Percentiles rank a stretch among this genome's conserved stretches.
Evolutionary conservation across 2,329 filamentous ascomycete species (phyloP).

Genomic region (Ophiostoma perfectum): DNA sequence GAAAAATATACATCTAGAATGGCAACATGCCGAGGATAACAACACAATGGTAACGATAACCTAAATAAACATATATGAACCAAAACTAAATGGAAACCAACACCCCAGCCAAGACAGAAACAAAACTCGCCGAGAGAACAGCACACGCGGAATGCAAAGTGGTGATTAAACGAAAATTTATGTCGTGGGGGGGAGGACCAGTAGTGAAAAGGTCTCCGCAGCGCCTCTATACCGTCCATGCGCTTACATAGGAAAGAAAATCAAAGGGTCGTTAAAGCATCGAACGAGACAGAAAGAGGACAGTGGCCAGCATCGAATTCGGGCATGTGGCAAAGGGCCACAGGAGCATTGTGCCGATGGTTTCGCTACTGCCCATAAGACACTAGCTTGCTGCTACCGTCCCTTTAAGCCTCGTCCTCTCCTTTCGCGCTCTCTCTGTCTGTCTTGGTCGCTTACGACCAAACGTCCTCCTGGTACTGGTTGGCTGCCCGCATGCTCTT

Average conservation of each 20-base stretch:
- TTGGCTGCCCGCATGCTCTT: constrained; percentile 94
- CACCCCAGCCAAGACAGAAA: constrained; percentile 8
- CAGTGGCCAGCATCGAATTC: too few species aligned
- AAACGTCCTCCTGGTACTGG: constrained; percentile 86
- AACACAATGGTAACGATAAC: not conserved
- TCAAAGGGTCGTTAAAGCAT: not conserved
- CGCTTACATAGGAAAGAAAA: constrained; percentile 12
- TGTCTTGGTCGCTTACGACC: constrained; percentile 47
- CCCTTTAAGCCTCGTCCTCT: too few species aligned
- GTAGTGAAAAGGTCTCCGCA: not conserved
- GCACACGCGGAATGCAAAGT: not conserved
- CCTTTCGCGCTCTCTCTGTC: not conserved
- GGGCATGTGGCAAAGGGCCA: too few species aligned
- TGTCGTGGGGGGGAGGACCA: not conserved
- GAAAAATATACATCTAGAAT: constrained; percentile 3
- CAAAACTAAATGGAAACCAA: constrained; percentile 1
- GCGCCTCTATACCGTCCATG: constrained; percentile 5
- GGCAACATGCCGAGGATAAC: not conserved
- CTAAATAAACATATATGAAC: not conserved
- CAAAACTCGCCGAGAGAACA: constrained; percentile 5
- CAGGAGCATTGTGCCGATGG: too few species aligned
- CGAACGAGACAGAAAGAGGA: not conserved
- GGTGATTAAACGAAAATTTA: not conserved
- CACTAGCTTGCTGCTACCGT: too few species aligned
- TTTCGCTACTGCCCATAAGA: too few species aligned